Evolutionary conservation across 345 rosid genomes (phyloP).

Genomic region (Anastatica hierochuntica): DNA sequence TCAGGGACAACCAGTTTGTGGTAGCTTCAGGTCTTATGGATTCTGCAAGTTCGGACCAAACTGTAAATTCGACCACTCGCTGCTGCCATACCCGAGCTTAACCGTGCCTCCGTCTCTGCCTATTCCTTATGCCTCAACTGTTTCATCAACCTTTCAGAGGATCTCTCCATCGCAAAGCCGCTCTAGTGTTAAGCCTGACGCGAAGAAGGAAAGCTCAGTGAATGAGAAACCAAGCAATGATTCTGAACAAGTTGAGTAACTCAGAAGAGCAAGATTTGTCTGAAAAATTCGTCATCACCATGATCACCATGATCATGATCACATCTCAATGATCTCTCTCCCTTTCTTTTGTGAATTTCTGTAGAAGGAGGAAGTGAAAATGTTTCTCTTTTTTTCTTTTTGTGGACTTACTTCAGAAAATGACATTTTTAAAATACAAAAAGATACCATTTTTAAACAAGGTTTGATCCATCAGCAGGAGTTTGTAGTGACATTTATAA

Average conservation of each 20-base stretch:
- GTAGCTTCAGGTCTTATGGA: conserved; percentile 48
- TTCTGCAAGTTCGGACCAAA: conserved; percentile 63
- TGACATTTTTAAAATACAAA: too few relatives aligned
- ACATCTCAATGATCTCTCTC: conserved; percentile 16
- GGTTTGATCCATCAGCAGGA: too few relatives aligned
- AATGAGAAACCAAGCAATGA: neutral
- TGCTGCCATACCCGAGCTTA: conserved; percentile 34
- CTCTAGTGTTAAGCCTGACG: conserved; percentile 9
- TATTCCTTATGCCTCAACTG: conserved; percentile 10
- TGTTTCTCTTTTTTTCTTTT: neutral
- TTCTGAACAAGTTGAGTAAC: conserved; percentile 12
- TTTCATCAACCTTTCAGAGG: conserved; percentile 8
- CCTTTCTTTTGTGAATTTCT: conserved; percentile 9
- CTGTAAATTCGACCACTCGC: conserved; percentile 66
- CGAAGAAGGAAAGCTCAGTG: conserved; percentile 9
- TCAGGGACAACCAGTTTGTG: conserved; percentile 68
- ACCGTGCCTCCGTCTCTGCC: conserved; percentile 3
- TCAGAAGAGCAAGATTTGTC: too few relatives aligned
- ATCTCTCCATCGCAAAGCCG: conserved; percentile 13
- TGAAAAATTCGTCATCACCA: neutral
- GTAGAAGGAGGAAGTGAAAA: conserved; percentile 11
- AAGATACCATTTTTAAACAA: too few relatives aligned
- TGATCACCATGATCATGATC: conserved; percentile 20
- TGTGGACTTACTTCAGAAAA: too few relatives aligned
- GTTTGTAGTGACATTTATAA: too few relatives aligned